Base-by-base conservation (phyloP, 148 eudicot species). In the Silene conica region DNA sequence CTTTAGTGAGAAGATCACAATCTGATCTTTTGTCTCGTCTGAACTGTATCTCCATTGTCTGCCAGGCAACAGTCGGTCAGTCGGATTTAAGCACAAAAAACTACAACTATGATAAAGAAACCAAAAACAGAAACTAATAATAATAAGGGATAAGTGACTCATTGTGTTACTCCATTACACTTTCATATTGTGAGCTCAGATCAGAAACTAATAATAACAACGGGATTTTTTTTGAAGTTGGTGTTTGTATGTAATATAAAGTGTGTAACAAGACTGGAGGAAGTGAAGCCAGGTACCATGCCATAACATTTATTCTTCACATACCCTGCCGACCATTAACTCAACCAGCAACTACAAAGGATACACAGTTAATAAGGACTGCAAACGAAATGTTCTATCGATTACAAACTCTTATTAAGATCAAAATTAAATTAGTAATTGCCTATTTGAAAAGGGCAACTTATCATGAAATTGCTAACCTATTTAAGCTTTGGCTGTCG, bases 401-500 rank as follows among this genome's bases (percentile, higher is more conserved):
- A 41, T 67, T 43, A 41, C 19, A 14, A 48, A 50, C 57, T 55
- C 23, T 50, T 41, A 45, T 21, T 20, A 22, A 41, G 69, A 12
- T n/a, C 10, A 8, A 48, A 31, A 61, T 21, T 3, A 34, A 21
- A 63, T 45, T 34, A 38, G 25, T 3, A 50, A 45, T 14, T 16
- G n/a, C 26, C 22, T 50, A 64, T n/a, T 55, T 14, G 21, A 64
- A 10, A 23, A 16, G 48, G 11, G 14, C 4, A 52, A 14, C 63
- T 62, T 26, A 45, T 26, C 11, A 26, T n/a, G 69, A 77, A n/a
- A 16, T 54, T 34, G 56, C 85, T 28, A 63, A 96, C 99, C 96
- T 92, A 94, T 81, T 96, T 94, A 65, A 96, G 88, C 86, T 92
- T 96, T 54, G 92, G 82, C 69, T 87, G 85, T 48, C 91, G 92